These are phyloP conservation scores for Podospora comata DNA, from an alignment of 495 filamentous ascomycete species.

Conservation along the genomic window DNA sequence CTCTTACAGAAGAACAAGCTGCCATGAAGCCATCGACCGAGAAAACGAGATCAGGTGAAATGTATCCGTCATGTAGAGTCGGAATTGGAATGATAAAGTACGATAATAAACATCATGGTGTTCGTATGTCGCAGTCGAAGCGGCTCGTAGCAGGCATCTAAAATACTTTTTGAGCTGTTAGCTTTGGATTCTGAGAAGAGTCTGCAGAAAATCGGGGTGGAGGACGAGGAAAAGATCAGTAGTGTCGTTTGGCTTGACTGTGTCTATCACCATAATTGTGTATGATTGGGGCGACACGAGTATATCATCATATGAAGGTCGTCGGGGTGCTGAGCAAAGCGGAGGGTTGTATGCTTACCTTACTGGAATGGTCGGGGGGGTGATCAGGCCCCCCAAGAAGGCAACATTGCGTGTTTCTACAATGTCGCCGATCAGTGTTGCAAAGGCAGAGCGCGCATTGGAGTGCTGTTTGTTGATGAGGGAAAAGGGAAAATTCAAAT, in stretches of 20 bases:
- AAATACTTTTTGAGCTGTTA: conserved; percentile 26
- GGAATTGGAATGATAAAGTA: conserved; percentile 63
- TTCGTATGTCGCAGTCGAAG: neutral
- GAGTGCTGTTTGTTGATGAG: neutral
- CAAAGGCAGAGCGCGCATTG: neutral
- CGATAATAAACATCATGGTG: conserved; percentile 50
- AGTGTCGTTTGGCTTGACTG: conserved; percentile 86
- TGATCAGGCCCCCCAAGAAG: neutral
- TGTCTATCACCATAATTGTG: conserved; percentile 79
- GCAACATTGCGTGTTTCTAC: neutral
- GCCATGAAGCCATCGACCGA: neutral
- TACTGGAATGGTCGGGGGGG: conserved; percentile 14
- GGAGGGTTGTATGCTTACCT: conserved; percentile 28
- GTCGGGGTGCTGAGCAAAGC: conserved; percentile 8
- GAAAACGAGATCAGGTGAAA: conserved; percentile 37
- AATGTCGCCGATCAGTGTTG: neutral
- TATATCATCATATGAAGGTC: conserved; percentile 68
- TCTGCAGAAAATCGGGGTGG: neutral
- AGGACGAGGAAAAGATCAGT: conserved; percentile 52
- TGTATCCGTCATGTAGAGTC: conserved; percentile 45
- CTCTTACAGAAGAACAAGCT: neutral
- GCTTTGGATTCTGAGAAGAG: conserved; percentile 12
- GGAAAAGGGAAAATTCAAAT: conserved; percentile 2
- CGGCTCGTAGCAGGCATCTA: neutral
- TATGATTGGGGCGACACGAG: conserved; percentile 92